Percentiles rank a stretch among this genome's conserved stretches.
phyloP scores from a whole-genome alignment of 148 eudicot species.

The Heliosperma pusillum region DNA sequence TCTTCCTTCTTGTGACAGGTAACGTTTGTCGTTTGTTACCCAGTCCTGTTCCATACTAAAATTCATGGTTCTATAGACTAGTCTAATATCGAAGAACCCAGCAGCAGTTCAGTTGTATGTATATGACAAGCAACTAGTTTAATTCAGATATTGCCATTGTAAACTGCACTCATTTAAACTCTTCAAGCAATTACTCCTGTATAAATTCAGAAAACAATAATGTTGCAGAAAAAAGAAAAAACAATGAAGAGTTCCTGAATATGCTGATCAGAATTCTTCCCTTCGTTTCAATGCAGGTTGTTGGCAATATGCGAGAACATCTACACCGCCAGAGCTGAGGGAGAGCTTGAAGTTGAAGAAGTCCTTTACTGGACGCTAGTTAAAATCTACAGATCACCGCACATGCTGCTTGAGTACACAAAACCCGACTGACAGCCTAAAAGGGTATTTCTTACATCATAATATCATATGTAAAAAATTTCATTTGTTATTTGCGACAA shows the following conservation, averaged over 20 bases:
- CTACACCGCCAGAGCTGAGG: slow-evolving; percentile 97
- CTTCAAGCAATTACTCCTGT: background rate
- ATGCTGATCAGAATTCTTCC: background rate
- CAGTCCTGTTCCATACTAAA: background rate
- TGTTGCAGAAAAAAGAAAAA: background rate
- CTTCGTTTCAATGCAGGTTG: slow-evolving; percentile 38
- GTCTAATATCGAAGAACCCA: background rate
- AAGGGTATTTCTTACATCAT: background rate
- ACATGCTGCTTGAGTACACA: slow-evolving; percentile 91
- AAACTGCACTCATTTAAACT: background rate
- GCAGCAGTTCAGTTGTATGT: background rate
- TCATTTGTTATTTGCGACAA: background rate
- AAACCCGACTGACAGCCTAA: slow-evolving; percentile 48
- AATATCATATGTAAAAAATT: background rate
- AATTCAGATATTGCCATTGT: background rate
- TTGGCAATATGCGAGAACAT: slow-evolving; percentile 89
- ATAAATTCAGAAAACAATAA: background rate
- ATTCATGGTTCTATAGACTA: background rate
- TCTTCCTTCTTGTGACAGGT: slow-evolving; percentile 98
- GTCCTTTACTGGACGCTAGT: slow-evolving; percentile 90
- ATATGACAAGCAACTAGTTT: background rate
- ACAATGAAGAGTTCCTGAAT: background rate
- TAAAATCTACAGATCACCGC: slow-evolving; percentile 89
- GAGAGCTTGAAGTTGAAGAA: slow-evolving; percentile 92
- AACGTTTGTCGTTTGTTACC: slow-evolving; percentile 2